These are phyloP conservation scores for Saccharomycopsis javanensis DNA, from an alignment of 805 yeast genomes.

Conservation along the genomic window DNA sequence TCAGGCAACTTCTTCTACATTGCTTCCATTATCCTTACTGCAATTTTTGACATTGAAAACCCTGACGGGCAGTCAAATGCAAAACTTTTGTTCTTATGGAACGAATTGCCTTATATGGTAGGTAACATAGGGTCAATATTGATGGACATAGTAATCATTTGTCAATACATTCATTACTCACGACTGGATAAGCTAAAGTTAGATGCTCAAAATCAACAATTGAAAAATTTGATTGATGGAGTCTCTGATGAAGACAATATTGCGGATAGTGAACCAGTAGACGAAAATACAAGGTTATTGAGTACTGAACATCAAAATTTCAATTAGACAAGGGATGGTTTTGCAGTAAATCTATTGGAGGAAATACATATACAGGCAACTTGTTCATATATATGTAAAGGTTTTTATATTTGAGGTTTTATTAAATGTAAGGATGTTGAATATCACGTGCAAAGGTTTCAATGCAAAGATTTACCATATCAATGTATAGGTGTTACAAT, in stretches of 20 bases:
- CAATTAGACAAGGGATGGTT: too few species aligned
- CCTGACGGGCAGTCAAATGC: slow-evolving; percentile 26
- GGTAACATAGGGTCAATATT: slow-evolving; percentile 81
- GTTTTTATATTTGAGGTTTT: too few species aligned
- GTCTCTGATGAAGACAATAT: not conserved
- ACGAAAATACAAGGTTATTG: not conserved
- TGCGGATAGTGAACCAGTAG: not conserved
- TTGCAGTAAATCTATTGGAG: too few species aligned
- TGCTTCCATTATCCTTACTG: slow-evolving; percentile 61
- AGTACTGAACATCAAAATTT: too few species aligned
- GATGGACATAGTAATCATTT: slow-evolving; percentile 64
- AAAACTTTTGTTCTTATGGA: slow-evolving; percentile 40
- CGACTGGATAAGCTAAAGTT: slow-evolving; percentile 20
- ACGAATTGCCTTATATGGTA: slow-evolving; percentile 71
- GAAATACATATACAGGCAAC: too few species aligned
- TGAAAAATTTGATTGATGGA: not conserved
- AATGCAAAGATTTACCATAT: too few species aligned
- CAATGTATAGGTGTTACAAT: too few species aligned
- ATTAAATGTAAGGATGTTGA: too few species aligned
- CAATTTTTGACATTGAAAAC: slow-evolving; percentile 29
- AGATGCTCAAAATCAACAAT: not conserved
- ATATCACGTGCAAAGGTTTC: too few species aligned
- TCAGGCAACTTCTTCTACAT: slow-evolving; percentile 72
- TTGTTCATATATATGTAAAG: too few species aligned
- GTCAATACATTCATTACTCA: slow-evolving; percentile 36